Base-by-base conservation (phyloP, 1,284 basidiomycete genomes). In the Schizophyllum amplum region DNA sequence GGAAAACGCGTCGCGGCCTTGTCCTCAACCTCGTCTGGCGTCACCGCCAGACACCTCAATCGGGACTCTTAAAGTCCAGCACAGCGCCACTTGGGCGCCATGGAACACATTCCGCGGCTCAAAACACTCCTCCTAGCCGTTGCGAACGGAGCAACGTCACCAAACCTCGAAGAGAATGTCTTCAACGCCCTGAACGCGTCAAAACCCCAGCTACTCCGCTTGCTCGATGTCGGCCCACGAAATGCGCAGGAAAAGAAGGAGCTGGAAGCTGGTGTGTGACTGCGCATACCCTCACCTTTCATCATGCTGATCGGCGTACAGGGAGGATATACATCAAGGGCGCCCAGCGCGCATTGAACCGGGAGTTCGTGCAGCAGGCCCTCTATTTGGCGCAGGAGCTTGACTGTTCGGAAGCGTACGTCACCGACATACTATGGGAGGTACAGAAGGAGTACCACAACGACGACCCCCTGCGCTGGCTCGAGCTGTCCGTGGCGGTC, bases 341-440 rank as follows among this genome's bases (percentile, higher is more conserved):
- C 54, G 86, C 84, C 51, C 79, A 79, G 23, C 75, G 87, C 53
- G 81, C 79, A 3, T 78, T 87, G 61, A 92, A 90, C 66, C 69
- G 76, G 26, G 86, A 89, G 67, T 91, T 87, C 69, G 82, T 80
- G n/a, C 81, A 80, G 56, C 90, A 91, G 66, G 81, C 79, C 58
- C 68, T 86, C 58, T 90, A 90, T 68, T 78, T 92, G 55, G 82
- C 90, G 0, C 81, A 87, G 64, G 82, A 90, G 58, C 82, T 94
- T 56, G 77, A 82, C 64, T 84, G 82, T 62, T 92, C 90, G 4
- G 90, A 94, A 71, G 81, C 83, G 62, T 83, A 88, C 67, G 71
- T 84, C 54, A 86, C 90, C 1, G 75, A 75, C 15, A 75, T 92
- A n/a, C 75, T 92, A 46, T 80, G 87, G 57, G 71, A 77, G 24